These are phyloP conservation scores for Fusarium keratoplasticum DNA, from an alignment of 2,329 filamentous ascomycete genomes.

Conservation along the genomic window DNA sequence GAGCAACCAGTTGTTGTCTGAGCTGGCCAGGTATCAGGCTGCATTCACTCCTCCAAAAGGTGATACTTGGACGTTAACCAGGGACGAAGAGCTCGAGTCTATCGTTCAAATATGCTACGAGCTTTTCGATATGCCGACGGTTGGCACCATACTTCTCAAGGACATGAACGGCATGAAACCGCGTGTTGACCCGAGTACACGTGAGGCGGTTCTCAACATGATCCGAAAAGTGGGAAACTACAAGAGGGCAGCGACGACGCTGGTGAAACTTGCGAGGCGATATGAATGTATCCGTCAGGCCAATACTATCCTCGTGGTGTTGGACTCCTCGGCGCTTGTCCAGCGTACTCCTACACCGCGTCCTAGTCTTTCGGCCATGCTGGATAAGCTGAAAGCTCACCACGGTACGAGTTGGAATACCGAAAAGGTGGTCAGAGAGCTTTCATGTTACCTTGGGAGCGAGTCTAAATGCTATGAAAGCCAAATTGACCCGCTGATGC, in stretches of 20 bases:
- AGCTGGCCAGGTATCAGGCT: constrained; percentile 3
- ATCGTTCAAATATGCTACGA: constrained; percentile 10
- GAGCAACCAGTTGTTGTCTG: not conserved
- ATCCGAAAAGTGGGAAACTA: constrained; percentile 34
- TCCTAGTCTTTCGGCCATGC: not conserved
- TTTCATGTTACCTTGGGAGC: not conserved
- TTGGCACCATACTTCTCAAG: constrained; percentile 8
- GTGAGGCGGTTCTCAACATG: constrained; percentile 13
- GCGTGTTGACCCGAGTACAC: not conserved
- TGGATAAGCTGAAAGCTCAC: constrained; percentile 1
- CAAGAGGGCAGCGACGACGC: constrained; percentile 8
- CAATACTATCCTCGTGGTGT: not conserved
- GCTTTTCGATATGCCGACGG: constrained; percentile 7
- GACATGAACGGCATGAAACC: not conserved
- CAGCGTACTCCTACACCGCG: not conserved
- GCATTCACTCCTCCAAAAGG: not conserved
- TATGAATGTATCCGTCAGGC: not conserved
- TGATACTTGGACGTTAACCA: not conserved
- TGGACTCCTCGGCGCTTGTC: not conserved
- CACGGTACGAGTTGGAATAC: constrained; percentile 9
- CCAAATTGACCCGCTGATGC: not conserved
- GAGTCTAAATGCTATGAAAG: not conserved
- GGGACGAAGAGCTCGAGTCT: constrained; percentile 6
- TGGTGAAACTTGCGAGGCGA: constrained; percentile 13
- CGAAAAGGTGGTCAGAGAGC: not conserved